Conservation (phyloP, 169 alveolate species). For the Eimeria zaria region DNA sequence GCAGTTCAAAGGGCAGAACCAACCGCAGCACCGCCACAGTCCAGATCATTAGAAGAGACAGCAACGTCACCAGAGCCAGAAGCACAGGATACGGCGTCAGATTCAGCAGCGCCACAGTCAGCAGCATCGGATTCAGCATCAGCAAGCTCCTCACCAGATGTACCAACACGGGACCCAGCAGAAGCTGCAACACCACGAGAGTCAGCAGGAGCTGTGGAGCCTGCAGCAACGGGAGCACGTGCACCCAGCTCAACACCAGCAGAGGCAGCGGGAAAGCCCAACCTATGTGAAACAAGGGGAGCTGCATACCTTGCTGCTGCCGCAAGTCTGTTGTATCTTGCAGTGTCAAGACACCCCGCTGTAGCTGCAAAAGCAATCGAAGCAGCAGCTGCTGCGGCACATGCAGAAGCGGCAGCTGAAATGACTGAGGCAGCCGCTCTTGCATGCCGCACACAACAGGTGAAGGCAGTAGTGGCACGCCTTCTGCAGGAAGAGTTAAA, state of each 20-base stretch:
- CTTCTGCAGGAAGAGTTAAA: conserved; percentile 29
- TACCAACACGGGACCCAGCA: neutral
- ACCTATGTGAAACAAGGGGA: neutral
- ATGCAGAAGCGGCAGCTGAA: neutral
- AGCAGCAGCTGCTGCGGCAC: conserved; percentile 19
- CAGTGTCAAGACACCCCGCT: conserved; percentile 49
- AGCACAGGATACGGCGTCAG: neutral
- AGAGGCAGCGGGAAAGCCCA: neutral
- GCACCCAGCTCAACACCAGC: conserved; percentile 11
- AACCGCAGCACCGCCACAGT: neutral
- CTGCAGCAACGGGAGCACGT: neutral
- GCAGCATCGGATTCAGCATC: neutral
- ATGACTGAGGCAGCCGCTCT: neutral
- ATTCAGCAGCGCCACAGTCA: conserved; percentile 17
- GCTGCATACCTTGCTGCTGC: conserved; percentile 54
- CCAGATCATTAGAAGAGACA: neutral
- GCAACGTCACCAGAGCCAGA: neutral
- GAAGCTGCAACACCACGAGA: neutral
- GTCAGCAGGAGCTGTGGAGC: neutral
- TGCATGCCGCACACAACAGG: conserved; percentile 11
- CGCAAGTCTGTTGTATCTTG: conserved; percentile 43
- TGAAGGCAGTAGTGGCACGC: conserved; percentile 63
- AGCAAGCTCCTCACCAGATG: neutral
- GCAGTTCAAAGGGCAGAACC: neutral
- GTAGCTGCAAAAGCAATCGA: conserved; percentile 14